Evolutionary conservation across 768 basidiomycete species (phyloP).

Genomic region (Daedaleopsis sinensis): DNA sequence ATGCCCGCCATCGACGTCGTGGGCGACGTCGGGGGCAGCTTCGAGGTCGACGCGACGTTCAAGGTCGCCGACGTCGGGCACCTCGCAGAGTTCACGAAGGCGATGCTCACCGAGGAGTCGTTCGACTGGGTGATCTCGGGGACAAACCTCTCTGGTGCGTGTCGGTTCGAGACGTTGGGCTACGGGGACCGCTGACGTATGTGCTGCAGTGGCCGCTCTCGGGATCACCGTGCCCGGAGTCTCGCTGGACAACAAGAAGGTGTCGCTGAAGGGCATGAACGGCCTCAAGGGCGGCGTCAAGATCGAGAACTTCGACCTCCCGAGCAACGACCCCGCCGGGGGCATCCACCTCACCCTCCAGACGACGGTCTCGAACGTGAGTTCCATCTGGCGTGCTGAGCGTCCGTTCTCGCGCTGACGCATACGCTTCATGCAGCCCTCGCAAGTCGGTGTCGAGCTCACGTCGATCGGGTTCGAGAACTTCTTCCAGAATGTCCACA

Average conservation of each 20-base stretch:
- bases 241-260: constrained; percentile 53
- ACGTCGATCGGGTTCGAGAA: constrained; percentile 64
- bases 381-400: constrained; percentile 20
- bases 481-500: constrained; percentile 51
- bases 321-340: constrained; percentile 68
- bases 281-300: constrained; percentile 62
- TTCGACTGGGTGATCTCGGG: constrained; percentile 74
- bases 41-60: constrained; percentile 59
- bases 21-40: constrained; percentile 64
- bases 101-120: constrained; percentile 61
- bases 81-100: constrained; percentile 68
- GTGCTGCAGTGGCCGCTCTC: not conserved
- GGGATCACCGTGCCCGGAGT: constrained; percentile 58
- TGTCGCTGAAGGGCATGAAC: constrained; percentile 73
- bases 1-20: constrained; percentile 61
- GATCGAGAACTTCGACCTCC: constrained; percentile 71
- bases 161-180: constrained; percentile 13
- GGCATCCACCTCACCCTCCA: constrained; percentile 71
- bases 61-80: constrained; percentile 57
- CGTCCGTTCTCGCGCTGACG: constrained; percentile 8
- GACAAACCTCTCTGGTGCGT: constrained; percentile 58
- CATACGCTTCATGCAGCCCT: constrained; percentile 48
- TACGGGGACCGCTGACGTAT: not conserved
- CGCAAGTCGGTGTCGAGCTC: constrained; percentile 73
- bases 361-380: constrained; percentile 60